Percentiles rank a stretch among this genome's conserved stretches.
Evolutionary conservation across 1,284 basidiomycete species (phyloP).

Genomic region (Ustilago crameri): DNA sequence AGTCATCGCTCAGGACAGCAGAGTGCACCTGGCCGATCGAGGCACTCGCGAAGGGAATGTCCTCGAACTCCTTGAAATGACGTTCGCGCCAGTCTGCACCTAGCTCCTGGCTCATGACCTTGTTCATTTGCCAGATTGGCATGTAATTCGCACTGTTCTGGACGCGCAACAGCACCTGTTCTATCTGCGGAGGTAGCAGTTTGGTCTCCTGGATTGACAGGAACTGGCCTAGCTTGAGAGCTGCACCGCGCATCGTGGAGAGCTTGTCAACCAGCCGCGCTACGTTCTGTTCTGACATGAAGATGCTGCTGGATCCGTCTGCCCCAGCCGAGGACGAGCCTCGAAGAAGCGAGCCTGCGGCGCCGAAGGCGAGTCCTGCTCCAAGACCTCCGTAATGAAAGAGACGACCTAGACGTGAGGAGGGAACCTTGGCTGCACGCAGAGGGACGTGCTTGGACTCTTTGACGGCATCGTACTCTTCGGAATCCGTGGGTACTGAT

Average conservation of each 20-base stretch:
- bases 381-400: slow-evolving; percentile 66
- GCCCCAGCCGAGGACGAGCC: slow-evolving; percentile 20
- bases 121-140: slow-evolving; percentile 96
- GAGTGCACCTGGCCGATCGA: slow-evolving; percentile 96
- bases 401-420: slow-evolving; percentile 64
- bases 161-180: slow-evolving; percentile 86
- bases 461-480: slow-evolving; percentile 63
- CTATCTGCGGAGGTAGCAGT: slow-evolving; percentile 82
- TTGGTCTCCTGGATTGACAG: slow-evolving; percentile 87
- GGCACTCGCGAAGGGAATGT: slow-evolving; percentile 91
- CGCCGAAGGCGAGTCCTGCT: slow-evolving; percentile 65
- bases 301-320: slow-evolving; percentile 10
- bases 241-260: slow-evolving; percentile 93
- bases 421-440: slow-evolving; percentile 63
- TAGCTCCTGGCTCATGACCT: slow-evolving; percentile 80
- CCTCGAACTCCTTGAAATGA: slow-evolving; percentile 81
- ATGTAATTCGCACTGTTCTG: slow-evolving; percentile 98
- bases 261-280: slow-evolving; percentile 89
- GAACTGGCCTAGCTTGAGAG: slow-evolving; percentile 95
- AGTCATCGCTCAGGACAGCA: slow-evolving; percentile 73
- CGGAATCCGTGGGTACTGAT: slow-evolving; percentile 11
- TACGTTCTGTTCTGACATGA: slow-evolving; percentile 75
- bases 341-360: slow-evolving; percentile 56
- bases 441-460: slow-evolving; percentile 54
- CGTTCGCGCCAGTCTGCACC: slow-evolving; percentile 75